Conservation (phyloP, 345 rosid species). For the Eucalyptus pumila region DNA sequence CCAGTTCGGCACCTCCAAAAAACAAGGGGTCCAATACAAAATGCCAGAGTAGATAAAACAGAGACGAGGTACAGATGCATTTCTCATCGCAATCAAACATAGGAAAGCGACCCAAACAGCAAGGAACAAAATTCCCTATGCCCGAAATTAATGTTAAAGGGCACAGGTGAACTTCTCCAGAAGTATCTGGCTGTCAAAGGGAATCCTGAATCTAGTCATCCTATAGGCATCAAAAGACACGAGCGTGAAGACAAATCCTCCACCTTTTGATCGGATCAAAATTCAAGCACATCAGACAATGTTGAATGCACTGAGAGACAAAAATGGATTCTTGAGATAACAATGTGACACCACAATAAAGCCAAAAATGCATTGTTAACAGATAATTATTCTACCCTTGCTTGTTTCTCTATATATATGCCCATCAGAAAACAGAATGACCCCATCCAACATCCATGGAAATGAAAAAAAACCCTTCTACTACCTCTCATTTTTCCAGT, state of each 20-base stretch:
- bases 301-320: not conserved
- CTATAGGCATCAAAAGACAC: not conserved
- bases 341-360: not conserved
- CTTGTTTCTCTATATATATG: not conserved
- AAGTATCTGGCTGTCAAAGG: not conserved
- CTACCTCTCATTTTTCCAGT: not conserved
- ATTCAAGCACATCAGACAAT: not conserved
- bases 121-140: not conserved
- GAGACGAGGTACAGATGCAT: not conserved
- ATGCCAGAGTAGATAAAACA: not conserved
- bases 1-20: not conserved
- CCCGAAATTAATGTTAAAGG: not conserved
- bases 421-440: not conserved
- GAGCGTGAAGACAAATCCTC: not conserved
- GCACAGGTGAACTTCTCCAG: not conserved
- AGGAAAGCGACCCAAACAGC: not conserved
- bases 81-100: not conserved
- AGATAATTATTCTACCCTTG: not conserved
- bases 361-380: not conserved
- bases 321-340: not conserved
- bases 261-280: not conserved
- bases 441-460: conserved; percentile 3
- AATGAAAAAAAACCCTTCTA: not conserved
- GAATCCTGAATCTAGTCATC: not conserved
- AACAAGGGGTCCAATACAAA: not conserved